Evolutionary conservation across 352 stramenopile genomes (phyloP), one percentile per base, ranked within the genome.

Genomic region (Globisporangium spiculum): DNA sequence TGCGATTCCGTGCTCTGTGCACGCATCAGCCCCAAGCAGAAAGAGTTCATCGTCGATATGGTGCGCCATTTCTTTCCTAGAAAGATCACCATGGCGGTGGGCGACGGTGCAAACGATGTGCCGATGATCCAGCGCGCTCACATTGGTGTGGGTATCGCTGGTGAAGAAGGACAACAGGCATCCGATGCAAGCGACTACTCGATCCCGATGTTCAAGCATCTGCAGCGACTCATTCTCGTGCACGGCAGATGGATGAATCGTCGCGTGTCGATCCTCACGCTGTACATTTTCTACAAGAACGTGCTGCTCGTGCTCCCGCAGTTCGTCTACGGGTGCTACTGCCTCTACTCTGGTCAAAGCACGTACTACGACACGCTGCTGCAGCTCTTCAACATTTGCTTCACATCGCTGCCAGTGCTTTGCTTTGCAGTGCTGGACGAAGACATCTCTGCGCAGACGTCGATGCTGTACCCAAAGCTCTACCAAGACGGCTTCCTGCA

Each of bases 1-100:
- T 98, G 93, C 63, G 81, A 97, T 36, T 96, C 94, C 24, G 97
- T 99, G 1, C 94, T 99, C 62, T 98, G 95, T 52, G 98, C 95
- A 48, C 90, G 97, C 48, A 98, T 99, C 9, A 98, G 89, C 64
- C 97, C 97, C 14, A 95, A 97, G 65, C 97, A 99, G 77, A 99
- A 99, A 70, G 92, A 97, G 14, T 81, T 98, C n/a, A 86, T 99
- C 12, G 92, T 99, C 10, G 87, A 94, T 34, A 90, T 99, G 73
- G 95, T 99, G 24, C 83, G 81, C 8, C 70, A 55, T 6, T 73
- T 76, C 10, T 84, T 46, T 6, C 73, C 77, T 6, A 32, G 75
- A 63, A 82, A 91, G 53, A 71, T 92, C 27, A 97, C 89, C 0
- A 73, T 97, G 14, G 79, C 87, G 0, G 87, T 97, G 38, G 91